These are phyloP conservation scores for Coffea canephora DNA, from an alignment of 257 asterid species.

Conservation along the genomic window DNA sequence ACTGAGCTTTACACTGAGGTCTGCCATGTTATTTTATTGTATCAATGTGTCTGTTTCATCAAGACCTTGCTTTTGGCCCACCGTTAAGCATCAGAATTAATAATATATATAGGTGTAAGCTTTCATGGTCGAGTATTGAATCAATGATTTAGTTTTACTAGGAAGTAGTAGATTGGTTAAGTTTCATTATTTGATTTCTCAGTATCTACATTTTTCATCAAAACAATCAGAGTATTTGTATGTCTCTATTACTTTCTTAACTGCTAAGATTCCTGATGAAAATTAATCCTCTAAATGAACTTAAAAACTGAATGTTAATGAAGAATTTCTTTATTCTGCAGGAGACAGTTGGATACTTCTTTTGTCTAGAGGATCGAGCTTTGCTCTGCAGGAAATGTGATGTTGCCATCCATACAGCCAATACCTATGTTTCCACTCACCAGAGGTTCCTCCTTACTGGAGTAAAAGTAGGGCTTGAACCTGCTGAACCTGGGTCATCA, in stretches of 20 bases:
- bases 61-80: neutral
- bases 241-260: neutral
- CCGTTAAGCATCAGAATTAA: neutral
- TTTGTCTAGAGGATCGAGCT: slow-evolving; percentile 95
- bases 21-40: neutral
- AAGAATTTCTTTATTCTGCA: slow-evolving; percentile 31
- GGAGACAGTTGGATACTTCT: slow-evolving; percentile 88
- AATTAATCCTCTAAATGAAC: neutral
- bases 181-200: neutral
- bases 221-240: neutral
- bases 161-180: neutral
- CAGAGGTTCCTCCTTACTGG: slow-evolving; percentile 88
- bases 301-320: neutral
- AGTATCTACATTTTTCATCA: neutral
- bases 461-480: slow-evolving; percentile 80
- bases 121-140: neutral
- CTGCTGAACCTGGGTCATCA: slow-evolving; percentile 46
- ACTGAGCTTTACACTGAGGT: neutral
- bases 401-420: slow-evolving; percentile 63
- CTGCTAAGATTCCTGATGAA: neutral
- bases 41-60: neutral
- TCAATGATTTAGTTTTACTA: neutral
- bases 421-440: slow-evolving; percentile 66
- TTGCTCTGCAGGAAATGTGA: slow-evolving; percentile 88
- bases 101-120: too few species aligned